Percentiles rank a stretch among this genome's conserved stretches.
These are phyloP conservation scores for Solanum medicagineum DNA, from an alignment of 257 asterid genomes.

Conservation along the genomic window DNA sequence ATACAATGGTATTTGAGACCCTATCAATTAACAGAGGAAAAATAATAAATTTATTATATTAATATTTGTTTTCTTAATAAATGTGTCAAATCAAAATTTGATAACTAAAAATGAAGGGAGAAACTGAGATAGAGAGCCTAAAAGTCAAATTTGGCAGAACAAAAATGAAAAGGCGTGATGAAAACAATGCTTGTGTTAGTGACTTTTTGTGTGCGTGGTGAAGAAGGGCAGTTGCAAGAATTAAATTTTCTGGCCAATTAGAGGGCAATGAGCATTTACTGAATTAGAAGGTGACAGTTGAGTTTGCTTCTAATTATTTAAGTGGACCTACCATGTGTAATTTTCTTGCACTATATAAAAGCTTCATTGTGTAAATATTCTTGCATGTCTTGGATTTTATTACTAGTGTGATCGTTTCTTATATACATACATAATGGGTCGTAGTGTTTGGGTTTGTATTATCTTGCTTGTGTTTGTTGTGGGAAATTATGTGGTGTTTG, in stretches of 20 bases:
- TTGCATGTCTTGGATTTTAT: slow-evolving; percentile 17
- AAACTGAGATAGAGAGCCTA: not conserved
- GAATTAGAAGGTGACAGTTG: slow-evolving; percentile 21
- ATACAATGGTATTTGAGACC: too few species aligned
- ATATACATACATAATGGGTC: not conserved
- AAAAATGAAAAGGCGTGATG: not conserved
- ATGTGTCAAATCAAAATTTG: too few species aligned
- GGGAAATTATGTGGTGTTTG: slow-evolving; percentile 9
- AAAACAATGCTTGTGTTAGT: not conserved
- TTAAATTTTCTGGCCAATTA: not conserved
- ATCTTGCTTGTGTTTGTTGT: not conserved
- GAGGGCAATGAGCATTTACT: slow-evolving; percentile 12
- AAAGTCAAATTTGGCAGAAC: not conserved
- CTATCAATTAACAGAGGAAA: too few species aligned
- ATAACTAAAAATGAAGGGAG: too few species aligned
- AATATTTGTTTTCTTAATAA: too few species aligned
- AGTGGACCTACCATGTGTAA: slow-evolving; percentile 24
- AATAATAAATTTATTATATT: too few species aligned
- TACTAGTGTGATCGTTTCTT: not conserved
- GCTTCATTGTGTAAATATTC: not conserved
- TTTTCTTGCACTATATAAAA: not conserved
- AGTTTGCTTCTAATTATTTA: not conserved
- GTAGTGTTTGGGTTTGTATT: not conserved
- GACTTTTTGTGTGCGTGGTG: not conserved
- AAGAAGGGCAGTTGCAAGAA: slow-evolving; percentile 12